Percentiles rank a stretch among this genome's conserved stretches.
phyloP scores from a whole-genome alignment of 495 filamentous ascomycete species.

The Aspergillus cavernicola region DNA sequence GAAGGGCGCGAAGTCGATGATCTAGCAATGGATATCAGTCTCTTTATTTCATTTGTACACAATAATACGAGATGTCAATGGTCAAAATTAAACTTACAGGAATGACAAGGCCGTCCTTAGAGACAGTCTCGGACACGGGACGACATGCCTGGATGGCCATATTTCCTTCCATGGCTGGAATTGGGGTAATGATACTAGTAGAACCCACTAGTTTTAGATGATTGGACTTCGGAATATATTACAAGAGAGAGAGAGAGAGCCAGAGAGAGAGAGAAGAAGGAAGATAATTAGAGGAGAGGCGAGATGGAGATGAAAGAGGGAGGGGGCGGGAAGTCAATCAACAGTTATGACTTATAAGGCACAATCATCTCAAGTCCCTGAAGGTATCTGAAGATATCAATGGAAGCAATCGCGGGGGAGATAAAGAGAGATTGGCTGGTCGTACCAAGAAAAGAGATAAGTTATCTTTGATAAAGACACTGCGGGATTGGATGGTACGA shows the following conservation, averaged over 20 bases:
- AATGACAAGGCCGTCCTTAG: conserved; percentile 64
- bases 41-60: neutral
- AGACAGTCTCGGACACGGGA: conserved; percentile 50
- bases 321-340: neutral
- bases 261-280: neutral
- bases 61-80: neutral
- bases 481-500: neutral
- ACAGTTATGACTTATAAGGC: neutral
- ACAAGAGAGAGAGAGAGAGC: neutral
- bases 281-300: neutral
- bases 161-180: conserved; percentile 19
- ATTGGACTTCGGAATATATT: too few relatives aligned
- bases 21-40: conserved; percentile 41
- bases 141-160: conserved; percentile 17
- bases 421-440: neutral
- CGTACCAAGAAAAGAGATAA: neutral
- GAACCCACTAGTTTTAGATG: too few relatives aligned
- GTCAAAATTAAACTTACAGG: conserved; percentile 47
- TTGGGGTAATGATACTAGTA: neutral
- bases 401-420: neutral
- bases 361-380: neutral
- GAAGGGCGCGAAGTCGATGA: conserved; percentile 83
- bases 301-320: conserved; percentile 2
- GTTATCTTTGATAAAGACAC: conserved; percentile 1
- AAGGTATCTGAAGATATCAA: too few relatives aligned